Percentiles rank a stretch among this genome's conserved stretches.
These are phyloP conservation scores for Fusarium buharicum DNA, from an alignment of 2,329 filamentous ascomycete species.

Conservation along the genomic window DNA sequence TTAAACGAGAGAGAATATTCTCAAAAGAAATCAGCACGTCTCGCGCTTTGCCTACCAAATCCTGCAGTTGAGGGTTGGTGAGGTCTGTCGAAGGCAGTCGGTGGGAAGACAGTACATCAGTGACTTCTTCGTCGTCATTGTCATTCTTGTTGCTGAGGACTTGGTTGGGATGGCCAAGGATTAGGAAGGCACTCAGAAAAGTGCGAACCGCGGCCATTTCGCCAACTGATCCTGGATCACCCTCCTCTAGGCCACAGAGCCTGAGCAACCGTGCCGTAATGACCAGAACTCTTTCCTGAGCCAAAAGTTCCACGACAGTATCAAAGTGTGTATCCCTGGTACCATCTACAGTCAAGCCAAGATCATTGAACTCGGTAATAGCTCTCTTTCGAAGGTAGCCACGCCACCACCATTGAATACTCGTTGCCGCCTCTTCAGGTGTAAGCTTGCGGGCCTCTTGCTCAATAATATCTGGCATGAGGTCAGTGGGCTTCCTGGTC, in stretches of 20 bases:
- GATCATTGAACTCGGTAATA: slow-evolving; percentile 71
- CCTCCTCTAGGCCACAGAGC: slow-evolving; percentile 76
- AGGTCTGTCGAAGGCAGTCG: slow-evolving; percentile 58
- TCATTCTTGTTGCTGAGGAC: slow-evolving; percentile 81
- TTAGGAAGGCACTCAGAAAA: slow-evolving; percentile 83
- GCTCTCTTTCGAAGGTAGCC: slow-evolving; percentile 65
- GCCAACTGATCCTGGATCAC: slow-evolving; percentile 68
- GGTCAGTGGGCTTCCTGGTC: slow-evolving; percentile 61
- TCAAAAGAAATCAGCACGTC: slow-evolving; percentile 84
- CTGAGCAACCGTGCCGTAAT: slow-evolving; percentile 74
- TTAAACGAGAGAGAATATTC: slow-evolving; percentile 73
- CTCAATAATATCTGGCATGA: slow-evolving; percentile 62
- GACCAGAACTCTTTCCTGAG: slow-evolving; percentile 72
- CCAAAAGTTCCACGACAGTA: slow-evolving; percentile 74
- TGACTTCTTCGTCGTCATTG: slow-evolving; percentile 65
- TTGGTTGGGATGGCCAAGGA: slow-evolving; percentile 80
- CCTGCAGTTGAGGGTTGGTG: slow-evolving; percentile 71
- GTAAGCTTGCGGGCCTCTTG: slow-evolving; percentile 59
- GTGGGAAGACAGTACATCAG: slow-evolving; percentile 47
- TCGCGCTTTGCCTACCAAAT: slow-evolving; percentile 80
- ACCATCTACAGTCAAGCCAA: slow-evolving; percentile 76
- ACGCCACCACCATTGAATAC: slow-evolving; percentile 78
- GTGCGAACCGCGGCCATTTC: slow-evolving; percentile 78
- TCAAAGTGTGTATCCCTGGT: slow-evolving; percentile 79
- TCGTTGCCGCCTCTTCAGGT: slow-evolving; percentile 69